phyloP scores from a whole-genome alignment of 2,329 filamentous ascomycete genomes.

The Aspergillus novofumigatus region DNA sequence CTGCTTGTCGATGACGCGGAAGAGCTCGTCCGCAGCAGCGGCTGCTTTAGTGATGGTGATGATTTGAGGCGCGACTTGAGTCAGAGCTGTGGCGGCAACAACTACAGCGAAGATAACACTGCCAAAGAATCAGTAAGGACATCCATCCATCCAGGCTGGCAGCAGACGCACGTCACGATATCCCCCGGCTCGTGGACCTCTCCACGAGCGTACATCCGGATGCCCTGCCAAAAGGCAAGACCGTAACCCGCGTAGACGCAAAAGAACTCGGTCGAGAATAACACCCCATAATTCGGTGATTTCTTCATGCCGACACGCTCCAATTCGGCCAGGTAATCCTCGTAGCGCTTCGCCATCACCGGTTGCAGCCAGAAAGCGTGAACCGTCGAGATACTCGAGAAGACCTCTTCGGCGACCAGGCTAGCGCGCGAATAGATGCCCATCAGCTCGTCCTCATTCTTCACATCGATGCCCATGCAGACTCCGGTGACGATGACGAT shows the following conservation, averaged over 20 bases:
- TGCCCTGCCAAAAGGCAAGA: slow-evolving; percentile 46
- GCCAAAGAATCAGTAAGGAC: neutral
- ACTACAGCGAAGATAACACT: slow-evolving; percentile 24
- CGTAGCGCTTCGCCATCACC: slow-evolving; percentile 35
- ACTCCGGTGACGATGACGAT: too few species aligned
- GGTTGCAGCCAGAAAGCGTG: slow-evolving; percentile 42
- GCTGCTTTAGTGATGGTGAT: slow-evolving; percentile 38
- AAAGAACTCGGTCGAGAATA: too few species aligned
- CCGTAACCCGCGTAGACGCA: slow-evolving; percentile 35
- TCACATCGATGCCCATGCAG: too few species aligned
- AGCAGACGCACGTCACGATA: slow-evolving; percentile 22
- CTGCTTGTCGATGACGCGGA: slow-evolving; percentile 34
- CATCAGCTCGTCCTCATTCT: too few species aligned
- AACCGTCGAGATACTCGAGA: slow-evolving; percentile 46
- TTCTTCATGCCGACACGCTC: too few species aligned
- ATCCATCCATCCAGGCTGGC: neutral
- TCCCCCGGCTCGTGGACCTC: slow-evolving; percentile 24
- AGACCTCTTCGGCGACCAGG: slow-evolving; percentile 42
- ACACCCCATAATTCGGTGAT: too few species aligned
- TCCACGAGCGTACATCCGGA: slow-evolving; percentile 24
- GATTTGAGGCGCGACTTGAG: slow-evolving; percentile 34
- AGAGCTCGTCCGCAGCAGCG: slow-evolving; percentile 40
- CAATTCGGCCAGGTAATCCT: too few species aligned
- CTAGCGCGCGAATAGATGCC: too few species aligned
- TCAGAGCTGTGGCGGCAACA: slow-evolving; percentile 34